A percentile compares a stretch with the other conserved stretches of the same genome.
phyloP scores from a whole-genome alignment of 108 stramenopile species.

The Skeletonema tropicum region DNA sequence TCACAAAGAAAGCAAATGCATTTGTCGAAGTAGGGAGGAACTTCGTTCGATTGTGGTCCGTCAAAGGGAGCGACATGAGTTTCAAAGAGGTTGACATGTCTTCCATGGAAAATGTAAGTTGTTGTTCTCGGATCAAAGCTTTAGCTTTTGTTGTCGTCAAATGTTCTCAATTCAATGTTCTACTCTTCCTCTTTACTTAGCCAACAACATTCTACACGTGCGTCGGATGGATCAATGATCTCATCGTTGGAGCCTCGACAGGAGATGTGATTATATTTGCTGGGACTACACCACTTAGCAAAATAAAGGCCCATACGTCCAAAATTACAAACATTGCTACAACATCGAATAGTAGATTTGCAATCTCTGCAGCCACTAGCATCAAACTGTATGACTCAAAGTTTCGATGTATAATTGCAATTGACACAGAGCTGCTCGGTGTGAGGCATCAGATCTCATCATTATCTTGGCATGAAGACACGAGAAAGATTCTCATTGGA shows the following conservation, averaged over 20 bases:
- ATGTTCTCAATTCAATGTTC: background rate
- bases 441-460: constrained; percentile 12
- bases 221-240: background rate
- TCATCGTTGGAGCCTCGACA: constrained; percentile 16
- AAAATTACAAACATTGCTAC: constrained; percentile 45
- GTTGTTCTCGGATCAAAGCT: background rate
- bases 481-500: constrained; percentile 58
- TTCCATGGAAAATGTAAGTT: background rate
- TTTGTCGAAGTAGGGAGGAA: constrained; percentile 45
- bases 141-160: background rate
- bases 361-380: constrained; percentile 55
- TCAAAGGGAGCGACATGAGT: constrained; percentile 15
- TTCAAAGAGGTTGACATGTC: constrained; percentile 12
- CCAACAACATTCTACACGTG: constrained; percentile 10
- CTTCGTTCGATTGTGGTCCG: constrained; percentile 36
- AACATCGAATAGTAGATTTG: constrained; percentile 23
- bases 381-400: constrained; percentile 57
- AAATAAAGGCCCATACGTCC: constrained; percentile 59
- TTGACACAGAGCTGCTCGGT: constrained; percentile 42
- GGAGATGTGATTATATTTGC: constrained; percentile 37
- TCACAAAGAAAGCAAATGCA: background rate
- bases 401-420: constrained; percentile 44
- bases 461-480: constrained; percentile 49
- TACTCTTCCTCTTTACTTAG: background rate
- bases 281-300: constrained; percentile 29